These are phyloP conservation scores for Hyphopichia pseudoburtonii DNA, from an alignment of 1,139 yeast genomes.

Conservation along the genomic window DNA sequence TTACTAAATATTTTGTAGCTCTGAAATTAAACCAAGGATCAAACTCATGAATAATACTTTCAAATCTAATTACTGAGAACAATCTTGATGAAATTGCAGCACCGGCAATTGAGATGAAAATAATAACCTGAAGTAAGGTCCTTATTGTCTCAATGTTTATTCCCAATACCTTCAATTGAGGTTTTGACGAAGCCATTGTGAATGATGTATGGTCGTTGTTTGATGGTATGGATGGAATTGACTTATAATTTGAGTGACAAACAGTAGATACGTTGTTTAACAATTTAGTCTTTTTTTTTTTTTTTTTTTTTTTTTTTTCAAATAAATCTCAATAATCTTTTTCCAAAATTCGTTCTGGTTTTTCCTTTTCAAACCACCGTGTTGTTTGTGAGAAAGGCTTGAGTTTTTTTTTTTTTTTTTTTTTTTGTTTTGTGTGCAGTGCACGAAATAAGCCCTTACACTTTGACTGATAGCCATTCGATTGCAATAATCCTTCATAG, in stretches of 20 bases:
- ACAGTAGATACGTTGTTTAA: too few relatives aligned
- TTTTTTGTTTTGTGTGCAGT: too few relatives aligned
- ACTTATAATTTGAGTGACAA: too few relatives aligned
- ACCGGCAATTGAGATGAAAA: constrained; percentile 72
- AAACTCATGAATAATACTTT: constrained; percentile 95
- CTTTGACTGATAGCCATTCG: too few relatives aligned
- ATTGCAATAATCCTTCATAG: too few relatives aligned
- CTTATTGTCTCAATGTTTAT: constrained; percentile 40
- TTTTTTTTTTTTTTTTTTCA: not conserved
- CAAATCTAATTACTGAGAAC: constrained; percentile 79
- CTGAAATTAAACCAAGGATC: constrained; percentile 99
- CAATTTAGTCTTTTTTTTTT: too few relatives aligned
- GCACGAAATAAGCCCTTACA: too few relatives aligned
- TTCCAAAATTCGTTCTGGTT: too few relatives aligned
- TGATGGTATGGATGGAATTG: too few relatives aligned
- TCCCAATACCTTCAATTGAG: constrained; percentile 32
- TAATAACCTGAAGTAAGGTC: constrained; percentile 59
- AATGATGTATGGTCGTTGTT: too few relatives aligned
- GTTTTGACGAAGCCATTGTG: constrained; percentile 12
- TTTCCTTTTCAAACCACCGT: constrained; percentile 10
- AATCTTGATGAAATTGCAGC: constrained; percentile 92
- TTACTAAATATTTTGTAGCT: constrained; percentile 87
- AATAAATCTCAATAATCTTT: too few relatives aligned
- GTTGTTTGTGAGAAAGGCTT: constrained; percentile 8
- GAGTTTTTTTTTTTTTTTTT: too few relatives aligned